Conservation (phyloP, 768 basidiomycete species). For the Mycena venus region DNA sequence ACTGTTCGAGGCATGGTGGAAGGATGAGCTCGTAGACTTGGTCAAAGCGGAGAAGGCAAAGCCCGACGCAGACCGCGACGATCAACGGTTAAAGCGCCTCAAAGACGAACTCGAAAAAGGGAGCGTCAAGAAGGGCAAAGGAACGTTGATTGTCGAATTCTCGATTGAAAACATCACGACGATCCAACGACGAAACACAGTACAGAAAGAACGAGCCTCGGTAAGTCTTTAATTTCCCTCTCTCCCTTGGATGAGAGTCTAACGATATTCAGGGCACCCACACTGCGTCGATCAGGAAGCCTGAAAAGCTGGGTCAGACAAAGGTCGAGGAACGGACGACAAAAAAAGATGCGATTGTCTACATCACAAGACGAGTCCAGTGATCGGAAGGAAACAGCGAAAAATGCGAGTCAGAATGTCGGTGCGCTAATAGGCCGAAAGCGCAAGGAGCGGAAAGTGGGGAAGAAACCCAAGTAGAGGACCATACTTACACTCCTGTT, state of each 20-base stretch:
- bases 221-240: constrained; percentile 35
- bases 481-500: neutral
- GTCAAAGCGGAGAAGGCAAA: constrained; percentile 62
- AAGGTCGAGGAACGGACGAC: constrained; percentile 50
- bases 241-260: neutral
- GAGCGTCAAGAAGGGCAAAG: constrained; percentile 55
- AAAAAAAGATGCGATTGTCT: constrained; percentile 42
- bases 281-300: constrained; percentile 11
- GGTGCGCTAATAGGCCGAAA: constrained; percentile 87
- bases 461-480: constrained; percentile 38
- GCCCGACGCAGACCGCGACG: constrained; percentile 66
- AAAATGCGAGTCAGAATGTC: constrained; percentile 56
- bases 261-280: constrained; percentile 25
- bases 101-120: constrained; percentile 60
- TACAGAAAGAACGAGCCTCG: constrained; percentile 55
- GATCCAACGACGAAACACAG: constrained; percentile 78
- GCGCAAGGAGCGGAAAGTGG: constrained; percentile 73
- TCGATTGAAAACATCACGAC: constrained; percentile 96
- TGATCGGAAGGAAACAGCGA: constrained; percentile 37
- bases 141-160: constrained; percentile 89
- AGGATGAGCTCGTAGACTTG: constrained; percentile 77
- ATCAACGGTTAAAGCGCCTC: constrained; percentile 67
- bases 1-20: constrained; percentile 88
- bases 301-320: neutral
- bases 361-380: neutral